Evolutionary conservation across 495 filamentous ascomycete genomes (phyloP).

Genomic region (Podospora comata): DNA sequence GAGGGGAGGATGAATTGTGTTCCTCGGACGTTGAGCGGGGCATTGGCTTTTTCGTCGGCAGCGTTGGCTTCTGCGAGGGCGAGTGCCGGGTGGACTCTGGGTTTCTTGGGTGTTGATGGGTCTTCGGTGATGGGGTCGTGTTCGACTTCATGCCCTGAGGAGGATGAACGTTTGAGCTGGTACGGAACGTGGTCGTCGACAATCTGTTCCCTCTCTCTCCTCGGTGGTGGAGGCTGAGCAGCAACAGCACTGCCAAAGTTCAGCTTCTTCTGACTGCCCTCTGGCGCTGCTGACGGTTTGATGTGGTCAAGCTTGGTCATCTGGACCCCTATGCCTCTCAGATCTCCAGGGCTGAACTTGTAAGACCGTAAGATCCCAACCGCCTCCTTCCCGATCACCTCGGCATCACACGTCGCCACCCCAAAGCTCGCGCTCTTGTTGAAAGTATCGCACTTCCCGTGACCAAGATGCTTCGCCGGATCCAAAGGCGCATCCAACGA

Average conservation of each 20-base stretch:
- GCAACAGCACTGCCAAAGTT: constrained; percentile 22
- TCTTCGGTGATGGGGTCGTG: constrained; percentile 50
- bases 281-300: constrained; percentile 46
- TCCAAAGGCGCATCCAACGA: constrained; percentile 84
- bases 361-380: constrained; percentile 78
- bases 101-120: constrained; percentile 65
- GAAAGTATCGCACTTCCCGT: constrained; percentile 90
- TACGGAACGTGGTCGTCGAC: constrained; percentile 25
- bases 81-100: constrained; percentile 53
- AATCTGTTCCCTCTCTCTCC: constrained; percentile 35
- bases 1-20: constrained; percentile 87
- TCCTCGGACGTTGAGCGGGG: constrained; percentile 70
- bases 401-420: constrained; percentile 70
- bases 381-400: constrained; percentile 72
- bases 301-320: constrained; percentile 86
- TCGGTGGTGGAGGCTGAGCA: constrained; percentile 17
- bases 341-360: constrained; percentile 81
- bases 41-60: constrained; percentile 56
- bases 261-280: constrained; percentile 43
- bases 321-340: constrained; percentile 85
- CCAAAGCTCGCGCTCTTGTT: constrained; percentile 83
- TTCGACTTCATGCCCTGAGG: constrained; percentile 14
- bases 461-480: constrained; percentile 90
- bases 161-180: constrained; percentile 12
- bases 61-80: constrained; percentile 53